phyloP scores from a whole-genome alignment of 2,329 filamentous ascomycete genomes.

The Coleophoma eucalyptorum region DNA sequence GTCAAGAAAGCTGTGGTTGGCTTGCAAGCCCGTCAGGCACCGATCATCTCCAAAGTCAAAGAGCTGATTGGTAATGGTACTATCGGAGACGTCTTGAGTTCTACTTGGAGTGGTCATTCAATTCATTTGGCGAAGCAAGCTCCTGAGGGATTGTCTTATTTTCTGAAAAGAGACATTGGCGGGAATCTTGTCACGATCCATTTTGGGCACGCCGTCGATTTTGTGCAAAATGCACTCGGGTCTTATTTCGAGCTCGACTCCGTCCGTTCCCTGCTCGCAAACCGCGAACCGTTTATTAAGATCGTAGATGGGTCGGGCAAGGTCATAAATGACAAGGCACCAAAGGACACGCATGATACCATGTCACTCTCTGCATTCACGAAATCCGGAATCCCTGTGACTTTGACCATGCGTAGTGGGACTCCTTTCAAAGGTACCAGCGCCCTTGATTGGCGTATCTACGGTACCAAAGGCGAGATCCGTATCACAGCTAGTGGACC shows the following conservation, averaged over 20 bases:
- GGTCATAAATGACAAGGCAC: constrained; percentile 4
- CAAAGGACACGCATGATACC: constrained; percentile 13
- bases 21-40: constrained; percentile 38
- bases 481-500: constrained; percentile 7
- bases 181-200: constrained; percentile 23
- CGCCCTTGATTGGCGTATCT: constrained; percentile 43
- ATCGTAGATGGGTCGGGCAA: constrained; percentile 3
- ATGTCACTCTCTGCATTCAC: constrained; percentile 13
- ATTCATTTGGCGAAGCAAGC: constrained; percentile 1
- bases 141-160: constrained; percentile 38
- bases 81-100: constrained; percentile 49
- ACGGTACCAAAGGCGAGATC: constrained; percentile 41
- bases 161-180: constrained; percentile 41
- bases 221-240: constrained; percentile 25
- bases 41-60: constrained; percentile 38
- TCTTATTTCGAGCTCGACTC: constrained; percentile 7
- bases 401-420: constrained; percentile 12
- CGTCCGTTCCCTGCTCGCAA: constrained; percentile 11
- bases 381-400: constrained; percentile 9
- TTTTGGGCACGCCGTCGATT: constrained; percentile 36
- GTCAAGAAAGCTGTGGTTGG: constrained; percentile 29
- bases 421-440: constrained; percentile 7
- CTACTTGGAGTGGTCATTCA: constrained; percentile 9
- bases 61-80: constrained; percentile 38
- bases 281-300: constrained; percentile 4